Conservation (phyloP, 2,329 filamentous ascomycete species). For the Cercospora berteroae region DNA sequence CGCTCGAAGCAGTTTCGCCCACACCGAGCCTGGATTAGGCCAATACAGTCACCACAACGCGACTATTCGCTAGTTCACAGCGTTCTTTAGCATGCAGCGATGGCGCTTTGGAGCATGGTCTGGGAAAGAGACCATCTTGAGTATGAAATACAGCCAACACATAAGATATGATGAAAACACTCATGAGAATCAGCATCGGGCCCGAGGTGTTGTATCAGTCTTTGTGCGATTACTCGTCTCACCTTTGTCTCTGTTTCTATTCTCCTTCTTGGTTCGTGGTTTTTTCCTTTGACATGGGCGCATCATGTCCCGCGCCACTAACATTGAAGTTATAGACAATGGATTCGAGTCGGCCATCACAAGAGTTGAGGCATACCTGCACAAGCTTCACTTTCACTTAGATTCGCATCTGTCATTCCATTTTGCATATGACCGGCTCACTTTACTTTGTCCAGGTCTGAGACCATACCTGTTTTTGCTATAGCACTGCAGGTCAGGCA, state of each 20-base stretch:
- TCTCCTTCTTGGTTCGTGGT: slow-evolving; percentile 13
- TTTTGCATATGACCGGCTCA: background rate
- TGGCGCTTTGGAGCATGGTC: slow-evolving; percentile 11
- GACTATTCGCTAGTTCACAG: slow-evolving; percentile 8
- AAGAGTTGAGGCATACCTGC: background rate
- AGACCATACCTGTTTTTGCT: slow-evolving; percentile 14
- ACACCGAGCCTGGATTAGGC: background rate
- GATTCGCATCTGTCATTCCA: background rate
- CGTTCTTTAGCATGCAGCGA: slow-evolving; percentile 26
- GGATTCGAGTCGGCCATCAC: background rate
- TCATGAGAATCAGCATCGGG: background rate
- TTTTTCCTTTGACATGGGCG: slow-evolving; percentile 14
- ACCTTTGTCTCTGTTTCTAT: slow-evolving; percentile 24
- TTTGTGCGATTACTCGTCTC: background rate
- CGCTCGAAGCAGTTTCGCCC: slow-evolving; percentile 4
- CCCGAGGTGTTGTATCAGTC: background rate
- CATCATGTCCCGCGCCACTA: slow-evolving; percentile 16
- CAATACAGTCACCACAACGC: background rate
- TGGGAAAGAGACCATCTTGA: slow-evolving; percentile 7
- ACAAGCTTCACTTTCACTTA: background rate
- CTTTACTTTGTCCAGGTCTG: slow-evolving; percentile 17
- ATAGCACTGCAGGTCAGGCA: slow-evolving; percentile 23
- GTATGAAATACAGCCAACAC: slow-evolving; percentile 6
- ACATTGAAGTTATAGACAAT: slow-evolving; percentile 12
- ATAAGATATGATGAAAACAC: slow-evolving; percentile 5